Base-by-base conservation (phyloP, 2,329 filamentous ascomycete genomes). In the Albophoma yamanashiensis region DNA sequence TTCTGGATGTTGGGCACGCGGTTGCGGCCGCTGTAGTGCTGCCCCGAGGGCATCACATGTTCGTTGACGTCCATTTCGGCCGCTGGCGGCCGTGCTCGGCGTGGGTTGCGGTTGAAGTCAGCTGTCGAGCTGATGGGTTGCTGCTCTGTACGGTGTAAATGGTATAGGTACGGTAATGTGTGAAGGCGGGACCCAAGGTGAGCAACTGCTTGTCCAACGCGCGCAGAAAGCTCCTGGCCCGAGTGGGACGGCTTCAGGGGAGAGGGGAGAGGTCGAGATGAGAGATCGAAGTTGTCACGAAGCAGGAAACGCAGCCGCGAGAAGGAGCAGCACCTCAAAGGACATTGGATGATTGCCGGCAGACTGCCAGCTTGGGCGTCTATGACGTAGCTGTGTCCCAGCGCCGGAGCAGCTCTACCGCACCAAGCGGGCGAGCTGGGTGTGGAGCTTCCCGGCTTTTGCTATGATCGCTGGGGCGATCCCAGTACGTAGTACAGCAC, bases 1-100 rank as follows among this genome's bases (percentile, higher is more conserved):
- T 93, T 84, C 70, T 88, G 86, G 65, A 97, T 89, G 60, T 91
- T 96, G 8, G 93, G 93, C 58, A 97, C 86, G 31, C 89, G 89
- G 72, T 96, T 96, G 61, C 74, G 75, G 58, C 88, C 91, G 38
- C 89, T 93, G 78, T 95, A 97, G 71, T 92, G 88, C 68, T 89
- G 86, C 25, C 77, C 79, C 63, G 75, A 69, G 40, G 80, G 79
- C 64, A 74, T 70, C 3, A 73, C 67, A 56, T 75, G 73, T 42
- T 79, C 73, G 36, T 78, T 62, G 55, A 68, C 60, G 61, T 76
- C 70, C 75, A 78, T 79, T 58, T 55, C 64, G 56, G 27, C 40
- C 8, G 8, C 39, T n/a, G 22, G 12, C 25, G 27, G 31, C 20
- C 12, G 40, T 22, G 42, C 25, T 15, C 12, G 47, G 47, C 47